Evolutionary conservation across 148 eudicot genomes (phyloP).

Genomic region (Cornus suecica): DNA sequence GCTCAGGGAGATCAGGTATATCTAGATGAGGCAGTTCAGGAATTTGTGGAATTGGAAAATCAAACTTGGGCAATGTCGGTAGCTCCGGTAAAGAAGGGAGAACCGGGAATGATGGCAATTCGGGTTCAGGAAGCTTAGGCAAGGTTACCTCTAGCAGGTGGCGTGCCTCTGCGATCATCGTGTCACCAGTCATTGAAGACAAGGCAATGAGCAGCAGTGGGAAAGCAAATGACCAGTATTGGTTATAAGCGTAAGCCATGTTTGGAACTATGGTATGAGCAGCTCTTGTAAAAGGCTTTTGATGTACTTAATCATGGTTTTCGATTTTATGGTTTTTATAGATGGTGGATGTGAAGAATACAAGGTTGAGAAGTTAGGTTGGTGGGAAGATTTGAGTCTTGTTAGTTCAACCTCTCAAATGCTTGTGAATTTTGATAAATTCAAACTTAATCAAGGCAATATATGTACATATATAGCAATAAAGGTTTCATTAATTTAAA

Average conservation of each 20-base stretch:
- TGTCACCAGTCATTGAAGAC: background rate
- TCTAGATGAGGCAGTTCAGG: slow-evolving; percentile 14
- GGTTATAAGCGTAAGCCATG: slow-evolving; percentile 2
- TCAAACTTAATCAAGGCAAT: too few species aligned
- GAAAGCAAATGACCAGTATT: background rate
- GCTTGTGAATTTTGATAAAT: too few species aligned
- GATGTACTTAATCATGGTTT: background rate
- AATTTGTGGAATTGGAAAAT: too few species aligned
- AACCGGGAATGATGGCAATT: slow-evolving; percentile 12
- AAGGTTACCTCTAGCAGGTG: slow-evolving; percentile 15
- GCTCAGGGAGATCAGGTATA: slow-evolving; percentile 12
- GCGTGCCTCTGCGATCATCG: slow-evolving; percentile 9
- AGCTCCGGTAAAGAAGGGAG: too few species aligned
- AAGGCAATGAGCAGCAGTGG: slow-evolving; percentile 10
- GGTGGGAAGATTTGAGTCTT: slow-evolving; percentile 1
- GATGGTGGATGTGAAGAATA: background rate
- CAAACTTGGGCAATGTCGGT: too few species aligned
- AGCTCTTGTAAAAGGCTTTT: background rate
- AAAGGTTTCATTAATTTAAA: too few species aligned
- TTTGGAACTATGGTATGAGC: background rate
- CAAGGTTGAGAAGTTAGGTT: background rate
- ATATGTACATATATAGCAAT: too few species aligned
- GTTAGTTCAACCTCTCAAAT: slow-evolving; percentile 11
- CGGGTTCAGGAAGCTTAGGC: slow-evolving; percentile 18
- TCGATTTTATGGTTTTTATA: background rate